These are phyloP conservation scores for Moesziomyces antarcticus DNA, from an alignment of 1,284 basidiomycete genomes.

Conservation along the genomic window DNA sequence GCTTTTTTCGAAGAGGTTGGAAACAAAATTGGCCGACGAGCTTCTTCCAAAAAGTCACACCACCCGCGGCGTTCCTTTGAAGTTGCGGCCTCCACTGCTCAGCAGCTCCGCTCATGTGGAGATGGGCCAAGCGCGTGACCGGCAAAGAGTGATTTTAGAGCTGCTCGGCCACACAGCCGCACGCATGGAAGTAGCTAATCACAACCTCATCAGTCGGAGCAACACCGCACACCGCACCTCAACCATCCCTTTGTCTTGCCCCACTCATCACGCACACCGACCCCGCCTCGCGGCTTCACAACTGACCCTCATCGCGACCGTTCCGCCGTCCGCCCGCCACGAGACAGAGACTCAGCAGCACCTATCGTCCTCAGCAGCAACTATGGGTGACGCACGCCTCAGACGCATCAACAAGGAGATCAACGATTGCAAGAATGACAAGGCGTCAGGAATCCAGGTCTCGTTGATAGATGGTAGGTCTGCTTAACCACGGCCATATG, in stretches of 20 bases:
- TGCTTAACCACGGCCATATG: too few species aligned
- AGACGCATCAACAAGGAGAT: slow-evolving; percentile 86
- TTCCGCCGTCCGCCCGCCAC: neutral
- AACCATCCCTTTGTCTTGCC: neutral
- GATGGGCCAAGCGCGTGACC: too few species aligned
- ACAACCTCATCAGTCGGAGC: neutral
- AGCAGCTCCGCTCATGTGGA: neutral
- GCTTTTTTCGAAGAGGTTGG: too few species aligned
- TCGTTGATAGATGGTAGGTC: slow-evolving; percentile 77
- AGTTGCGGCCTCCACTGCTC: neutral
- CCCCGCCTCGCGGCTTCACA: neutral
- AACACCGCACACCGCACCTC: neutral
- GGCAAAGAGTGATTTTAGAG: slow-evolving; percentile 14
- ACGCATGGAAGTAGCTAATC: slow-evolving; percentile 15
- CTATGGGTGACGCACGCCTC: slow-evolving; percentile 80
- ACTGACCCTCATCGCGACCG: neutral
- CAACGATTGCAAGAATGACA: slow-evolving; percentile 92
- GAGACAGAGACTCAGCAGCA: neutral
- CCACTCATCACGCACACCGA: neutral
- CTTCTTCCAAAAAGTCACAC: neutral
- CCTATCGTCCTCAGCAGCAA: neutral
- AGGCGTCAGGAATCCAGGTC: slow-evolving; percentile 83
- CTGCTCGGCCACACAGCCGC: neutral
- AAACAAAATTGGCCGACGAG: neutral
- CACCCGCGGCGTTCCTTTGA: too few species aligned